These are phyloP conservation scores for Achaetomiella virescens DNA, from an alignment of 495 filamentous ascomycete genomes.

Conservation along the genomic window DNA sequence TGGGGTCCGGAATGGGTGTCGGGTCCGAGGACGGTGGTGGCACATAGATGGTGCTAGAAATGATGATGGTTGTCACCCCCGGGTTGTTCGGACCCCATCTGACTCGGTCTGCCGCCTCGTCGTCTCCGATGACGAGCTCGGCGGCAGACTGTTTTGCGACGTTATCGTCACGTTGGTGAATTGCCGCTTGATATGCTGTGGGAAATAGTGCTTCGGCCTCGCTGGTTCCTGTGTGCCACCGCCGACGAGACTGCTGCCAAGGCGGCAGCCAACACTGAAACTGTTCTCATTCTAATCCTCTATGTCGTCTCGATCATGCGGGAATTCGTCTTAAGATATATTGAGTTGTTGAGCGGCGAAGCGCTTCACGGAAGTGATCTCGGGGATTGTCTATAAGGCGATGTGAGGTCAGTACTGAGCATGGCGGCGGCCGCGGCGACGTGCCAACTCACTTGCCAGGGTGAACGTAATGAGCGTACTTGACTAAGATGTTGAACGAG, in stretches of 20 bases:
- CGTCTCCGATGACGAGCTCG: slow-evolving; percentile 17
- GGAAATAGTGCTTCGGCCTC: slow-evolving; percentile 53
- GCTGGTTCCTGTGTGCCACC: slow-evolving; percentile 35
- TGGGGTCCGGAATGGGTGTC: neutral
- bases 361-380: neutral
- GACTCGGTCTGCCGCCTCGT: slow-evolving; percentile 26
- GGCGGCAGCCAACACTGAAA: slow-evolving; percentile 45
- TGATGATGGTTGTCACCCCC: slow-evolving; percentile 23
- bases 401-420: slow-evolving; percentile 18
- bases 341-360: neutral
- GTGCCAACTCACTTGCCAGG: slow-evolving; percentile 46
- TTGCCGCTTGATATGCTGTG: slow-evolving; percentile 53
- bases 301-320: slow-evolving; percentile 12
- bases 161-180: slow-evolving; percentile 45
- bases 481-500: slow-evolving; percentile 55
- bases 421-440: slow-evolving; percentile 19
- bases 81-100: neutral
- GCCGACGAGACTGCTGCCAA: slow-evolving; percentile 47
- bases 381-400: slow-evolving; percentile 19
- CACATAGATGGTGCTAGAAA: slow-evolving; percentile 25
- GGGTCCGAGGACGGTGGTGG: slow-evolving; percentile 6
- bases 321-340: neutral
- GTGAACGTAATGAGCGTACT: slow-evolving; percentile 56
- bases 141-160: slow-evolving; percentile 10
- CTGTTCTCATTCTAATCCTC: slow-evolving; percentile 41